Evolutionary conservation across 1,139 yeast genomes (phyloP).

Genomic region (Taphrina betulina): DNA sequence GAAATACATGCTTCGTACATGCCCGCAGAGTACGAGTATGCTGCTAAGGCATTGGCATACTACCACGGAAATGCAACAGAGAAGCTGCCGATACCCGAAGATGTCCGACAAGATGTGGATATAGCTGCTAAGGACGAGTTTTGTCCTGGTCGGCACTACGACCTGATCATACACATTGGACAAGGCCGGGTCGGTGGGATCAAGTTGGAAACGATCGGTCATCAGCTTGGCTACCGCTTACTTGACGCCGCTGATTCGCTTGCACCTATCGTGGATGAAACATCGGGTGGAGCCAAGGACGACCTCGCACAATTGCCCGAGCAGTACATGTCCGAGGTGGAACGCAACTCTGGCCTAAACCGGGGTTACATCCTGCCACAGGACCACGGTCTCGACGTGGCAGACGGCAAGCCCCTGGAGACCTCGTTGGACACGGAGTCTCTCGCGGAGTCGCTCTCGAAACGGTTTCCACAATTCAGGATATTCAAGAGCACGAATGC

Average conservation of each 20-base stretch:
- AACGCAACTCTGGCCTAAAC: background rate
- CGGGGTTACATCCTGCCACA: conserved; percentile 11
- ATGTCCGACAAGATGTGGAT: background rate
- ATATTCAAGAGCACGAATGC: conserved; percentile 22
- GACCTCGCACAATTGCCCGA: background rate
- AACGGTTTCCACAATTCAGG: background rate
- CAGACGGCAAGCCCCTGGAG: conserved; percentile 38
- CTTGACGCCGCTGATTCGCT: conserved; percentile 10
- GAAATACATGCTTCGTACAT: conserved; percentile 3
- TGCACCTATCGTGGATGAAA: conserved; percentile 7
- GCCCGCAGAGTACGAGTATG: conserved; percentile 12
- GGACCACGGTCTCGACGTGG: background rate
- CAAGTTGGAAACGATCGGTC: conserved; percentile 9
- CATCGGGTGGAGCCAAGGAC: background rate
- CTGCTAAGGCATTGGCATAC: background rate
- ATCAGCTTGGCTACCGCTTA: conserved; percentile 10
- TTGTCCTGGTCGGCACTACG: conserved; percentile 11
- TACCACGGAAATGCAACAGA: conserved; percentile 8
- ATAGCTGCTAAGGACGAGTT: conserved; percentile 10
- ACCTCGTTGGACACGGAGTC: conserved; percentile 43
- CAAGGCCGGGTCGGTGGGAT: conserved; percentile 19
- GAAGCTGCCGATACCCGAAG: background rate
- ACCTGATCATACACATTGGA: conserved; percentile 16
- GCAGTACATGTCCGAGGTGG: background rate
- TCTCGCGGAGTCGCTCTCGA: conserved; percentile 31